Conservation (phyloP, 139 green algal species). For the Asterochloris sp. region DNA sequence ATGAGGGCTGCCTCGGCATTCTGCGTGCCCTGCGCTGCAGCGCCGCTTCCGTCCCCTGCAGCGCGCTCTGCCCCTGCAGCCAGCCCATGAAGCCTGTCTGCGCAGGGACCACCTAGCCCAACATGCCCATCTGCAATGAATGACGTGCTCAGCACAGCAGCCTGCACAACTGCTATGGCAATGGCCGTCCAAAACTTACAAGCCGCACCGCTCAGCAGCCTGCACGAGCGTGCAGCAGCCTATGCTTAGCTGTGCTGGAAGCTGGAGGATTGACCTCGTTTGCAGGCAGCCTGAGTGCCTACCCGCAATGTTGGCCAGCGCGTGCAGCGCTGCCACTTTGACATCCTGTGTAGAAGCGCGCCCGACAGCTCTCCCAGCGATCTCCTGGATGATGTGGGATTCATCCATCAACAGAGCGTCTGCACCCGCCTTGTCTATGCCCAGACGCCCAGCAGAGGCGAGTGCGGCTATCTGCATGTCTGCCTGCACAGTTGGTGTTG, state of each 20-base stretch:
- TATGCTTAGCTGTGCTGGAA: too few relatives aligned
- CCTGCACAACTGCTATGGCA: too few relatives aligned
- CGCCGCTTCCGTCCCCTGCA: not conserved
- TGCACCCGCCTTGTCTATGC: slow-evolving; percentile 23
- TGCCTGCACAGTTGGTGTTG: not conserved
- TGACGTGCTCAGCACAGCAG: too few relatives aligned
- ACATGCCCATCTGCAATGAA: too few relatives aligned
- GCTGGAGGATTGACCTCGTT: too few relatives aligned
- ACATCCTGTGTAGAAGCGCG: slow-evolving; percentile 1
- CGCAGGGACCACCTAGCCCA: too few relatives aligned
- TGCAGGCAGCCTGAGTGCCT: not conserved
- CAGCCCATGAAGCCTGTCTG: too few relatives aligned
- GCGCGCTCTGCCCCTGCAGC: slow-evolving; percentile 1
- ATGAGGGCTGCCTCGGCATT: not conserved
- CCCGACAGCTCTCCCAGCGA: slow-evolving; percentile 21
- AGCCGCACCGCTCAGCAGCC: too few relatives aligned
- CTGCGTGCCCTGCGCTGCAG: not conserved
- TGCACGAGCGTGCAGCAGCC: too few relatives aligned
- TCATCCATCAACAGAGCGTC: slow-evolving; percentile 37
- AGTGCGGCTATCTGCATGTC: not conserved
- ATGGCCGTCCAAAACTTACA: too few relatives aligned
- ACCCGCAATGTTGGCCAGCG: slow-evolving; percentile 16
- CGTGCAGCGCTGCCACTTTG: slow-evolving; percentile 8
- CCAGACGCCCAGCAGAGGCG: slow-evolving; percentile 16
- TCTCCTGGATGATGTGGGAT: slow-evolving; percentile 11